phyloP scores from a whole-genome alignment of 1,284 basidiomycete genomes.

The Pseudozyma sp. region DNA sequence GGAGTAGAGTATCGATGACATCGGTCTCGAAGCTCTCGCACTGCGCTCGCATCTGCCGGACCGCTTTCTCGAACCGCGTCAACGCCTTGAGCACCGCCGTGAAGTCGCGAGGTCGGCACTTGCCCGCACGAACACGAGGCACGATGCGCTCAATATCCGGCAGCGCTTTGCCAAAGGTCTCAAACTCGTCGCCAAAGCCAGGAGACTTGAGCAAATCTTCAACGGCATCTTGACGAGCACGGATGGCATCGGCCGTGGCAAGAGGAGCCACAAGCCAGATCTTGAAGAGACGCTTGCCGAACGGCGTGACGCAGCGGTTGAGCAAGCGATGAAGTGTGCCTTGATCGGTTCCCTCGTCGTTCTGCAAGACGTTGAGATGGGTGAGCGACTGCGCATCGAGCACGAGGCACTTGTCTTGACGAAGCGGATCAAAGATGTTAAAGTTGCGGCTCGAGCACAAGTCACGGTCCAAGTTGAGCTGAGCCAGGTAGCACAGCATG shows the following conservation, averaged over 20 bases:
- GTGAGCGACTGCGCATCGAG: constrained; percentile 67
- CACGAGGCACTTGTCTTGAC: constrained; percentile 55
- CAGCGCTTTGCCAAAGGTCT: constrained; percentile 54
- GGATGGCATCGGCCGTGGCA: constrained; percentile 50
- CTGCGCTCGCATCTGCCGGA: constrained; percentile 24
- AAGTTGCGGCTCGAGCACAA: constrained; percentile 67
- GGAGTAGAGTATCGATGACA: constrained; percentile 46
- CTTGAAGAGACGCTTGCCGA: constrained; percentile 68
- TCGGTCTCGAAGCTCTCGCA: constrained; percentile 43
- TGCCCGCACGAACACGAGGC: constrained; percentile 64
- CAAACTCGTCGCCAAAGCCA: constrained; percentile 58
- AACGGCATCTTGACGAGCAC: constrained; percentile 64
- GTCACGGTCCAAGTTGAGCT: constrained; percentile 66
- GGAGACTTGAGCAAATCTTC: constrained; percentile 59
- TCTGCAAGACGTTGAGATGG: constrained; percentile 66
- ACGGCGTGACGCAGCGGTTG: constrained; percentile 67
- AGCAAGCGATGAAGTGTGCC: constrained; percentile 66
- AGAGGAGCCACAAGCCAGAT: constrained; percentile 67
- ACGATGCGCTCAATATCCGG: constrained; percentile 67
- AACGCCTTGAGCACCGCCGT: constrained; percentile 61
- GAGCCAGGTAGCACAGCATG: constrained; percentile 64
- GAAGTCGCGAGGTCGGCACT: constrained; percentile 66
- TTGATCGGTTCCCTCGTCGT: constrained; percentile 65
- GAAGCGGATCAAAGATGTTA: constrained; percentile 61
- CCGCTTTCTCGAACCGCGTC: constrained; percentile 41